Evolutionary conservation across 352 stramenopile genomes (phyloP).

Genomic region (Globisporangium cystogenes): DNA sequence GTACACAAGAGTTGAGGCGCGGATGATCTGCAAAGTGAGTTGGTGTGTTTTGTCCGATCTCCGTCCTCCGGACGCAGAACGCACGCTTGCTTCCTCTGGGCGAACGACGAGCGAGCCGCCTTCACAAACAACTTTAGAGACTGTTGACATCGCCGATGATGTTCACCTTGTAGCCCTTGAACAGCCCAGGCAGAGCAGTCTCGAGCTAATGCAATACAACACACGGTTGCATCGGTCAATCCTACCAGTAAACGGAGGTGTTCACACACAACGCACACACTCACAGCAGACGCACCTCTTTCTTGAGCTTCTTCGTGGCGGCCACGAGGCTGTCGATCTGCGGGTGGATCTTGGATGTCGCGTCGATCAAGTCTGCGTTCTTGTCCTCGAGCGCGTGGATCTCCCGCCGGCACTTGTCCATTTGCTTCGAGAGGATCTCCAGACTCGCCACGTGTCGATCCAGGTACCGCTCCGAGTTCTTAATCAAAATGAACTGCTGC

Average conservation of each 20-base stretch:
- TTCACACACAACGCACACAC: no score
- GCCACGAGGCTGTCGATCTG: constrained; percentile 47
- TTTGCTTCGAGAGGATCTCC: constrained; percentile 67
- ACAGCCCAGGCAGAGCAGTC: constrained; percentile 44
- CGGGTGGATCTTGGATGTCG: constrained; percentile 39
- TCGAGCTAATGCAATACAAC: constrained; percentile 32
- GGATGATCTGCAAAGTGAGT: no score
- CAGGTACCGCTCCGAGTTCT: constrained; percentile 68
- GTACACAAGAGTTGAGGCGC: no score
- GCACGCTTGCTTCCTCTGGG: no score
- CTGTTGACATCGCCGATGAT: constrained; percentile 81
- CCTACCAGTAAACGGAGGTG: no score
- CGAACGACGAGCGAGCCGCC: no score
- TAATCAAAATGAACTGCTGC: constrained; percentile 70
- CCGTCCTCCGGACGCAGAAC: no score
- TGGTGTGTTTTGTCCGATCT: no score
- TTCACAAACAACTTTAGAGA: constrained; percentile 32
- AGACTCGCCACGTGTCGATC: constrained; percentile 63
- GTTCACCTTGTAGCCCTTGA: constrained; percentile 77
- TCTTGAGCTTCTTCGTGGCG: constrained; percentile 64
- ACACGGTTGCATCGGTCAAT: no score
- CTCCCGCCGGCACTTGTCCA: constrained; percentile 64
- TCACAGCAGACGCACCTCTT: constrained; percentile 28
- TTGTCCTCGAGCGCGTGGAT: constrained; percentile 68
- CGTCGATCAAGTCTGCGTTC: constrained; percentile 62